Base-by-base conservation (phyloP, 2,329 filamentous ascomycete species). In the Pseudogymnoascus destructans region DNA sequence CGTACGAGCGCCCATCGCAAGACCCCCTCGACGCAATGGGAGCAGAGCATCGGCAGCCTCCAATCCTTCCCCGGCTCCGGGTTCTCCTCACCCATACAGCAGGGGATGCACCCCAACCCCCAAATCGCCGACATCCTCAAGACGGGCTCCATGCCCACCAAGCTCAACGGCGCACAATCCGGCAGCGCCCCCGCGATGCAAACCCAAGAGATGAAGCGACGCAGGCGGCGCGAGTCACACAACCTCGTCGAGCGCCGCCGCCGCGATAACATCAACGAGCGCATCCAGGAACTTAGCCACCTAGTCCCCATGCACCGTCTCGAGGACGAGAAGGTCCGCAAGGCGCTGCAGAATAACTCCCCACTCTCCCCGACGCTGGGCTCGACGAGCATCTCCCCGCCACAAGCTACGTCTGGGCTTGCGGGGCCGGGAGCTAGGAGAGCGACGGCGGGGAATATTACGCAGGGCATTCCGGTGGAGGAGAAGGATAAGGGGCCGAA, bases 401-500 rank as follows among this genome's bases (percentile, higher is more conserved):
- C 87, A n/a, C 80, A 82, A 65, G 90, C 90, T 21, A 95, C 91
- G 0, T 95, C 91, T 1, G 82, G 93, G 42, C 80, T 96, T 58
- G 91, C 90, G 57, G 90, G 89, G 13, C 88, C 88, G 21, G 87
- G 85, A 63, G 90, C 89, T 38, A 82, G 90, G 63, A 84, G 91
- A 62, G 90, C 90, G 27, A 82, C 71, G 5, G 78, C 84, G 5
- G 87, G 87, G 35, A 95, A 87, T 69, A 96, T 96, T 66, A 95
- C 90, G 5, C 92, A 92, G 63, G 90, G 91, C 11, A 79, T 97
- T 27, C 92, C 93, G 0, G 80, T 95, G 33, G 93, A 98, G 66
- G 93, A 97, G 65, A 97, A 97, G 71, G 93, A 98, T 74, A 97
- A 97, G 70, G 93, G 93, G 0, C 93, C 93, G 5, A 97, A 97